Percentiles rank a stretch among this genome's conserved stretches.
These are phyloP conservation scores for Amanita thiersii DNA, from an alignment of 768 basidiomycete genomes.

Conservation along the genomic window DNA sequence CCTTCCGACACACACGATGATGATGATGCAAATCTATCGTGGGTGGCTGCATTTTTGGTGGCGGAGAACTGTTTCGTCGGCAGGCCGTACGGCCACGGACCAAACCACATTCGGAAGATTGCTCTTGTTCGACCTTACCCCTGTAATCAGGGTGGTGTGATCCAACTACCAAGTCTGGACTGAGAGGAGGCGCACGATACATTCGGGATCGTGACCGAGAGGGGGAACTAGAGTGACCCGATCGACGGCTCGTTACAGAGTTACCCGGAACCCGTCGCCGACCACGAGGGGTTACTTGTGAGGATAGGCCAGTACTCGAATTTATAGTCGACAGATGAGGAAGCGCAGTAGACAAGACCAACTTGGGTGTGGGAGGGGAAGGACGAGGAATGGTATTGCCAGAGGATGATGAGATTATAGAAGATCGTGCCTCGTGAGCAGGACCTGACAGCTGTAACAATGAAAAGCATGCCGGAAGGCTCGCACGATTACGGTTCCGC, in stretches of 20 bases:
- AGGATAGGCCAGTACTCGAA: slow-evolving; percentile 16
- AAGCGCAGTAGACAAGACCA: slow-evolving; percentile 22
- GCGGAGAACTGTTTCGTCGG: slow-evolving; percentile 54
- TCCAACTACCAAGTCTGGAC: background rate
- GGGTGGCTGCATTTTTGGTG: slow-evolving; percentile 36
- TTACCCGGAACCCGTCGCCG: slow-evolving; percentile 34
- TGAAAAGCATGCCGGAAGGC: slow-evolving; percentile 71
- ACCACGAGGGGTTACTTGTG: slow-evolving; percentile 43
- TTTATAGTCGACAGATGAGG: slow-evolving; percentile 14
- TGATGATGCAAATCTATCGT: slow-evolving; percentile 22
- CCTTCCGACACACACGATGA: slow-evolving; percentile 17
- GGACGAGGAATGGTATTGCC: slow-evolving; percentile 36
- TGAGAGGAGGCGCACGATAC: background rate
- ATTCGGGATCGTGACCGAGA: slow-evolving; percentile 29
- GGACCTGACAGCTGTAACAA: slow-evolving; percentile 48
- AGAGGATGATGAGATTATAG: slow-evolving; percentile 41
- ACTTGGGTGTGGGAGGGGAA: slow-evolving; percentile 59
- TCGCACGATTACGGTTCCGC: slow-evolving; percentile 58
- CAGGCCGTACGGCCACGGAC: slow-evolving; percentile 41
- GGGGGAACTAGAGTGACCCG: slow-evolving; percentile 27
- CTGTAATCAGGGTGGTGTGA: slow-evolving; percentile 3
- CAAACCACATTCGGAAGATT: slow-evolving; percentile 31
- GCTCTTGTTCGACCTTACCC: slow-evolving; percentile 32
- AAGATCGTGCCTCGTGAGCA: slow-evolving; percentile 21
- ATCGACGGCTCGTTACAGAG: slow-evolving; percentile 23